Evolutionary conservation across 192 early-diverging fungal species (phyloP), one percentile per base, ranked within the genome.

Genomic region (Lobosporangium transversale): DNA sequence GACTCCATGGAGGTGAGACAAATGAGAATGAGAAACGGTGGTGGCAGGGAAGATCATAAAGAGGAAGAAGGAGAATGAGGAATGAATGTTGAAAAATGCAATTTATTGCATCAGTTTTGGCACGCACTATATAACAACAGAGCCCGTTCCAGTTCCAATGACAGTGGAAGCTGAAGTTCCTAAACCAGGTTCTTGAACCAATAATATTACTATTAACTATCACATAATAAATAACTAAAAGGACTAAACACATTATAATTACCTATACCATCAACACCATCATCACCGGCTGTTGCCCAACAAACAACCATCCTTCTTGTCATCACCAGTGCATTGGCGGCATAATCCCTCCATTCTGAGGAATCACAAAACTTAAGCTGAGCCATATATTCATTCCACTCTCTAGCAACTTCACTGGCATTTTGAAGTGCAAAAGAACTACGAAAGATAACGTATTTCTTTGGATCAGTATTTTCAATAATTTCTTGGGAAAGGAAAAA

Each of bases 381-480:
- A 6, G 9, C 12, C 48, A 50, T 50, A 50, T 15, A 50, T 21
- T 50, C 48, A 26, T 50, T 50, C 48, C 48, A 50, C 17, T 50
- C 48, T 17, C 17, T 50, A 9, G 48, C 2, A 50, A 50, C 48
- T 50, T 50, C 48, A 26, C 9, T 24, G 17, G 48, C 48, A 50
- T 50, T 50, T 12, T 17, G 48, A 15, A 8, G 6, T 50, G 48
- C 48, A 50, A 50, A 26, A 26, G 6, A 9, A 15, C 17, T 50
- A 26, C 48, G 48, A 17, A 50, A 50, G 48, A 50, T 50, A 50
- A 50, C 48, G 27, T 50, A 50, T 50, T 50, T 17, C 17, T 50
- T 50, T 50, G 48, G 9, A 17, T 50, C 48, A 50, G 48, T 17
- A 21, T 50, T 14, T 50, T 17, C 14, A 14, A 42, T 42, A 42